Percentiles rank a stretch among this genome's conserved stretches.
These are phyloP conservation scores for Acmispon strigosus DNA, from an alignment of 306 rosid species.

Conservation along the genomic window DNA sequence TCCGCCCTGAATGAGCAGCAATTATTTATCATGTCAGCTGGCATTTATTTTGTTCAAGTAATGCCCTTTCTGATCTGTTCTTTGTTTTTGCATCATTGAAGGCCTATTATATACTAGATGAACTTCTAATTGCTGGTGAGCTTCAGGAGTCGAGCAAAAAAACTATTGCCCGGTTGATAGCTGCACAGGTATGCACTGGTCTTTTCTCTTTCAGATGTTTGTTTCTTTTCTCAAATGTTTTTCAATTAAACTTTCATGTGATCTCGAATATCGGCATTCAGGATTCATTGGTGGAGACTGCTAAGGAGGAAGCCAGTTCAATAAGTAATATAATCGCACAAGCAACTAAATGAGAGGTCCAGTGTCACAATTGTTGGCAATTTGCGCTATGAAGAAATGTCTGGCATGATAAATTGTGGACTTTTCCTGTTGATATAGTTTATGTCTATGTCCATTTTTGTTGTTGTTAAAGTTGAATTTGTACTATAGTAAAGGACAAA, in stretches of 20 bases:
- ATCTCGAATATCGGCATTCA: slow-evolving; percentile 12
- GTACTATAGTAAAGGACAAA: background rate
- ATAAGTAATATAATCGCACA: slow-evolving; percentile 78
- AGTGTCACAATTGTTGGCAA: background rate
- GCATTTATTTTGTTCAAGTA: background rate
- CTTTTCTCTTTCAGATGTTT: background rate
- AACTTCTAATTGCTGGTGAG: slow-evolving; percentile 87
- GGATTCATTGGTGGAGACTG: slow-evolving; percentile 96
- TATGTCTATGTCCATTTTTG: background rate
- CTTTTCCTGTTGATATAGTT: background rate
- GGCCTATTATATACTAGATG: slow-evolving; percentile 93
- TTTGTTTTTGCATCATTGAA: slow-evolving; percentile 25
- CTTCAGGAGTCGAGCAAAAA: slow-evolving; percentile 98
- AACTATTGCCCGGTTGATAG: slow-evolving; percentile 80
- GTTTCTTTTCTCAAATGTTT: background rate
- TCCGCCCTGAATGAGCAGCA: background rate
- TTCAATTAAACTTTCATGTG: background rate
- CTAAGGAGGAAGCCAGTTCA: slow-evolving; percentile 86
- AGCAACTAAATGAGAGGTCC: slow-evolving; percentile 42
- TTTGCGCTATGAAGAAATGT: background rate
- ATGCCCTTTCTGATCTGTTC: slow-evolving; percentile 6
- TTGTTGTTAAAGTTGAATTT: background rate
- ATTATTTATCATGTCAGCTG: background rate
- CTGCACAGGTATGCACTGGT: slow-evolving; percentile 68
- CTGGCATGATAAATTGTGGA: background rate